Evolutionary conservation across 2,329 filamentous ascomycete genomes (phyloP).

Genomic region (Dactylonectria estremocensis): DNA sequence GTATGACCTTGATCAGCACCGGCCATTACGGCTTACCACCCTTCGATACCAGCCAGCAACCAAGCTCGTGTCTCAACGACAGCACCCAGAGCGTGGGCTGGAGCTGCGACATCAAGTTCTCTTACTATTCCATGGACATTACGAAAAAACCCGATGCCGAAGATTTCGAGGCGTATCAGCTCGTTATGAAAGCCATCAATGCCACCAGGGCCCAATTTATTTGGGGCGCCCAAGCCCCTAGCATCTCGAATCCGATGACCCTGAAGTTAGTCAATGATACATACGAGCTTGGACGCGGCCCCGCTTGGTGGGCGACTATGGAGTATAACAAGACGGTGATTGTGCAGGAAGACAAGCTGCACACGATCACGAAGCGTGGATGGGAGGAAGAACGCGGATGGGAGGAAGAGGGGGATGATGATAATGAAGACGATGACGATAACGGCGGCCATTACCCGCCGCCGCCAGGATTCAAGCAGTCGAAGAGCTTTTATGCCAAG

Average conservation of each 20-base stretch:
- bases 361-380: conserved; percentile 49
- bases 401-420: conserved; percentile 28
- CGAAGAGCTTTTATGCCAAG: conserved; percentile 49
- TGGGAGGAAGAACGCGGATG: conserved; percentile 23
- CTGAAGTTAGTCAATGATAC: conserved; percentile 68
- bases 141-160: conserved; percentile 44
- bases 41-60: conserved; percentile 63
- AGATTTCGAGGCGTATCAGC: conserved; percentile 57
- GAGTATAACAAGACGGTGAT: conserved; percentile 72
- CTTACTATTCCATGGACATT: conserved; percentile 62
- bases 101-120: conserved; percentile 71
- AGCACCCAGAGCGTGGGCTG: conserved; percentile 71
- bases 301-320: conserved; percentile 69
- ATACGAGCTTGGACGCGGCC: conserved; percentile 63
- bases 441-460: conserved; percentile 32
- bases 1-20: conserved; percentile 66
- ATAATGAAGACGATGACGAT: conserved; percentile 34
- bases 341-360: conserved; percentile 60
- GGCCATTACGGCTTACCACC: conserved; percentile 72
- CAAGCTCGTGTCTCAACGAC: conserved; percentile 71
- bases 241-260: conserved; percentile 54
- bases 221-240: conserved; percentile 70
- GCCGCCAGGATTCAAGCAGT: conserved; percentile 47
- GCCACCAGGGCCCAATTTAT: conserved; percentile 59
- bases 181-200: conserved; percentile 57